Base-by-base conservation (phyloP, 2,329 filamentous ascomycete genomes). In the Sordariomycetes sp. region DNA sequence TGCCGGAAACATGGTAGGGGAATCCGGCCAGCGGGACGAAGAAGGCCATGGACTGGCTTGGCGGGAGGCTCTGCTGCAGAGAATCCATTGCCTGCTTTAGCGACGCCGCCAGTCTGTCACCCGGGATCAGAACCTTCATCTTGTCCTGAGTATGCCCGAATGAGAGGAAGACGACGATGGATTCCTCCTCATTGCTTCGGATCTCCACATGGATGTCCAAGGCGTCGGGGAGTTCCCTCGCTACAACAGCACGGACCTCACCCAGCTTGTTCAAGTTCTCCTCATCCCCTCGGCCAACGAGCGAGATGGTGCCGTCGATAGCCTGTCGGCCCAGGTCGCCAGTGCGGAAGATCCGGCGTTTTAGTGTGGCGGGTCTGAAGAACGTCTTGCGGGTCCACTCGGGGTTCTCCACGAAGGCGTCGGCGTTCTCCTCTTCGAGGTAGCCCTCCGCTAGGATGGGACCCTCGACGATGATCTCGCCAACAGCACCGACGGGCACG, bases 331-430 rank as follows among this genome's bases (percentile, higher is more conserved):
- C 77, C 24, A 80, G 65, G 60, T 80, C 78, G 7, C 77, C 78
- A 1, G 77, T 79, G 60, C 74, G 74, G 64, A 79, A 80, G 1
- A 73, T 59, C 3, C 65, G 66, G n/a, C 18, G 57, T 14, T 14
- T 7, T 34, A 24, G n/a, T 10, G 10, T 20, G 14, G n/a, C 22
- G 20, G n/a, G 22, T 14, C 24, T 20, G 1, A 65, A 61, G 1
- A 64, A 57, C 1, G 66, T 67, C 22, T 70, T 65, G 3, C 76
- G 76, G 0, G 79, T 70, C 78, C 81, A 86, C 0, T 65, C 67
- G 0, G 80, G 81, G 57, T 81, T 72, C 18, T 73, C 69, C 51
- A 87, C 77, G 60, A 87, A 87, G 0, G 74, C 76, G 24, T 75
- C 74, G 3, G 72, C 73, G 0, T 54, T 62, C 53, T 53, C 57